Evolutionary conservation across 768 basidiomycete genomes (phyloP).

Genomic region (Kwoniella shandongensis): DNA sequence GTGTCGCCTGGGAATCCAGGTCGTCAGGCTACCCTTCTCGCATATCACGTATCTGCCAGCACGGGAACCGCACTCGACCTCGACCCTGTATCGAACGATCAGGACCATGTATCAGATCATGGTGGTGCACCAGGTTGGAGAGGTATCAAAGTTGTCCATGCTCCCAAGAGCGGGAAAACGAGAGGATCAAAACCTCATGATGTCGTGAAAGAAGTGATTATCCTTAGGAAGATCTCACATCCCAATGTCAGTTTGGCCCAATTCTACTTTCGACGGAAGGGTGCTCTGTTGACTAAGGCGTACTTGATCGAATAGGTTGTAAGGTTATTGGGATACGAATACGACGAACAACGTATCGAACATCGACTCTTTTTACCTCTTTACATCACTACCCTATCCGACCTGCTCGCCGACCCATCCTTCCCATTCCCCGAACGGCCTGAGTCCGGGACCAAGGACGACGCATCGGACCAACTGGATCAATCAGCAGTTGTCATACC

Average conservation of each 20-base stretch:
- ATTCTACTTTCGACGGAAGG: too few relatives aligned
- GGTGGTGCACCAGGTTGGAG: conserved; percentile 3
- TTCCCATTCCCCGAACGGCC: conserved; percentile 13
- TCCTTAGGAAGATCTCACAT: conserved; percentile 22
- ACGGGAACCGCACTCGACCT: too few relatives aligned
- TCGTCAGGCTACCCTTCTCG: too few relatives aligned
- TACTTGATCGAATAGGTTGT: conserved; percentile 38
- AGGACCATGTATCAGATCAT: too few relatives aligned
- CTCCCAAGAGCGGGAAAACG: conserved; percentile 12
- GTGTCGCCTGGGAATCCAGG: too few relatives aligned
- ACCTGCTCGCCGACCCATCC: conserved; percentile 18
- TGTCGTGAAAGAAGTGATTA: conserved; percentile 21
- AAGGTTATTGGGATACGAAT: conserved; percentile 22
- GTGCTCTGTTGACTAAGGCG: too few relatives aligned
- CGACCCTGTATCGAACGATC: too few relatives aligned
- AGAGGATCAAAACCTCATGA: conserved; percentile 25
- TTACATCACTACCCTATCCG: conserved; percentile 23
- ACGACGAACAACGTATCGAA: conserved; percentile 6
- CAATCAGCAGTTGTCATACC: conserved; percentile 55
- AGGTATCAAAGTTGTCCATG: conserved; percentile 28
- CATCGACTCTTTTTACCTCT: conserved; percentile 33
- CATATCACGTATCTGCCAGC: too few relatives aligned
- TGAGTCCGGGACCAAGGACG: too few relatives aligned
- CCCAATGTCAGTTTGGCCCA: conserved; percentile 27
- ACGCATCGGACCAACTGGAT: too few relatives aligned